A percentile compares a stretch with the other conserved stretches of the same genome.
Conservation (phyloP, 495 filamentous ascomycete genomes). For the Aspergillus sclerotioniger region DNA sequence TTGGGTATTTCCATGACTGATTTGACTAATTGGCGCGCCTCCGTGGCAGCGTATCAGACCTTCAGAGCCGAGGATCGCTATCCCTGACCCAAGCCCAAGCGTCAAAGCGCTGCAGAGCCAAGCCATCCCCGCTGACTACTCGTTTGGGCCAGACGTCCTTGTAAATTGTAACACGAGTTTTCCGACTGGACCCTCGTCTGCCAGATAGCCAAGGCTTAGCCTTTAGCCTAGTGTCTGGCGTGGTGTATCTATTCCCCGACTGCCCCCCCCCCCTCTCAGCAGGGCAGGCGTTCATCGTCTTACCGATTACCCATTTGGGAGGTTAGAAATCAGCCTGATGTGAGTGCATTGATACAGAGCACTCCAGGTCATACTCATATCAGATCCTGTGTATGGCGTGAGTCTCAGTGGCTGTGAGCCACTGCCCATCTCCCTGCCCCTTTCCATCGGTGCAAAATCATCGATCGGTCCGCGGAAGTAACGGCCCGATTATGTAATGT, state of each 20-base stretch:
- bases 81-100: slow-evolving; percentile 13
- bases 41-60: background rate
- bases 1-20: background rate
- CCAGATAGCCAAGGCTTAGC: slow-evolving; percentile 24
- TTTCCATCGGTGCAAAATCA: background rate
- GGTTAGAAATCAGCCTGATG: background rate
- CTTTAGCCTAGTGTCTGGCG: background rate
- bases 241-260: background rate
- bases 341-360: background rate
- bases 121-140: slow-evolving; percentile 18
- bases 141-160: slow-evolving; percentile 1
- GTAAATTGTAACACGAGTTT: slow-evolving; percentile 19
- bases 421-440: background rate
- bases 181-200: slow-evolving; percentile 13
- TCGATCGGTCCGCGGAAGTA: slow-evolving; percentile 11
- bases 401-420: background rate
- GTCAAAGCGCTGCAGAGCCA: slow-evolving; percentile 26
- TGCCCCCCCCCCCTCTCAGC: background rate
- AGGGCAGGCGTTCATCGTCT: background rate
- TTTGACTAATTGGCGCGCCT: background rate
- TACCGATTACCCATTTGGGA: background rate
- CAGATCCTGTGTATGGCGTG: background rate
- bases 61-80: slow-evolving; percentile 12
- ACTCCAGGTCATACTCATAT: background rate
- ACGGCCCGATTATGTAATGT: slow-evolving; percentile 15